Conservation (phyloP, 139 green algal species). For the Tetraselmis striata region DNA sequence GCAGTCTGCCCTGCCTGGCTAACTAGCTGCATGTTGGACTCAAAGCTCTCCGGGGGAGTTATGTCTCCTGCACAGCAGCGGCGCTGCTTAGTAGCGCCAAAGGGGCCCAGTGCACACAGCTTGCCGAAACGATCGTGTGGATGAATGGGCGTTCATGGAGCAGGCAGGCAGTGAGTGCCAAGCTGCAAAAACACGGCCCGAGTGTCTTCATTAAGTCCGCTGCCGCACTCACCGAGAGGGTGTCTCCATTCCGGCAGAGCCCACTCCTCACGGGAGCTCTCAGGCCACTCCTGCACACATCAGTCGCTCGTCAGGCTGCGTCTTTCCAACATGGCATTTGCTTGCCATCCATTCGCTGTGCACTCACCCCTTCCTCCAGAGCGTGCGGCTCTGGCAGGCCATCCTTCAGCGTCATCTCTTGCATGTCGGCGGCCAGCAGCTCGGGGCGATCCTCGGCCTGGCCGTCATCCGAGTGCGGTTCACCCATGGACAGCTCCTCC, state of each 20-base stretch:
- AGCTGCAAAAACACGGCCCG: too few relatives aligned
- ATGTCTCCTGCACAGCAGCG: background rate
- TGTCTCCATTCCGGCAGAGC: background rate
- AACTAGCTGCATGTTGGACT: background rate
- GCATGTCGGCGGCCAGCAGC: background rate
- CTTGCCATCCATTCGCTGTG: too few relatives aligned
- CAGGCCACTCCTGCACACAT: background rate
- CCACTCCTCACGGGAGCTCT: background rate
- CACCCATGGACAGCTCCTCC: background rate
- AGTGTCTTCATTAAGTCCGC: too few relatives aligned
- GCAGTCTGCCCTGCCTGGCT: background rate
- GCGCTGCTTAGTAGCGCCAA: too few relatives aligned
- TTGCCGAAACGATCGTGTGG: background rate
- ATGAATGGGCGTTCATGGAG: background rate
- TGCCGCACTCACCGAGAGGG: background rate
- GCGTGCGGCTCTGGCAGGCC: background rate
- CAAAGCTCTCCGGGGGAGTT: background rate
- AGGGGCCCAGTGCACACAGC: background rate
- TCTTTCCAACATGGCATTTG: background rate
- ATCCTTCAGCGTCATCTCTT: background rate
- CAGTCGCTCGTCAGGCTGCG: background rate
- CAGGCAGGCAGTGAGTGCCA: background rate
- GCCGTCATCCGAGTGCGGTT: background rate
- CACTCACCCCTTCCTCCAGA: too few relatives aligned
- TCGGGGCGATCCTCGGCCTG: background rate